Evolutionary conservation across 495 filamentous ascomycete genomes (phyloP).

Genomic region (Penicillium atrosanguineum): DNA sequence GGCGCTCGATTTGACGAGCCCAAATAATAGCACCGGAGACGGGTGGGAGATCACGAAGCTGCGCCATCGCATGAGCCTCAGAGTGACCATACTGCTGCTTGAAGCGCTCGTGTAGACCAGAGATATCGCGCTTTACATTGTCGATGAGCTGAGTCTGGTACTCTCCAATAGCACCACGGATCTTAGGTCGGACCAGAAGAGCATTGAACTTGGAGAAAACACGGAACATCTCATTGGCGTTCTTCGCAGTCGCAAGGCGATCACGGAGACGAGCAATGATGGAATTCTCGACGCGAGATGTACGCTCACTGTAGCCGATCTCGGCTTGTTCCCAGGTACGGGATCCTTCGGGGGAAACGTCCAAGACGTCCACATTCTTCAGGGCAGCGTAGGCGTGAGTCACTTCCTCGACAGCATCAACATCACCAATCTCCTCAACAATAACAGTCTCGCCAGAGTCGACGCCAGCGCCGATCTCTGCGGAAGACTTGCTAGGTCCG

Average conservation of each 20-base stretch:
- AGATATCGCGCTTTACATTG: constrained; percentile 94
- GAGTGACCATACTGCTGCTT: constrained; percentile 98
- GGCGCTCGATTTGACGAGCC: constrained; percentile 93
- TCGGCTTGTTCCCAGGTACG: constrained; percentile 89
- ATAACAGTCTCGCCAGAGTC: constrained; percentile 61
- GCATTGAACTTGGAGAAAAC: constrained; percentile 99
- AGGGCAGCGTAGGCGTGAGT: constrained; percentile 88
- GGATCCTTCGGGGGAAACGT: constrained; percentile 85
- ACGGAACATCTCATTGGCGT: constrained; percentile 98
- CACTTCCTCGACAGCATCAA: constrained; percentile 97
- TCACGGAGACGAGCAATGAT: constrained; percentile 95
- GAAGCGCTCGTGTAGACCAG: constrained; percentile 89
- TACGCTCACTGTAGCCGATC: constrained; percentile 93
- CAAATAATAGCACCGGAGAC: constrained; percentile 96
- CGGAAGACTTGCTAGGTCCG: constrained; percentile 59
- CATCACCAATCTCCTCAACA: constrained; percentile 92
- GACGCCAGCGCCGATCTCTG: constrained; percentile 43
- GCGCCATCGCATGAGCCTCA: constrained; percentile 96
- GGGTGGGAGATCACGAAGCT: constrained; percentile 89
- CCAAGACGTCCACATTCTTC: constrained; percentile 90
- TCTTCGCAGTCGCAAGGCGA: constrained; percentile 90
- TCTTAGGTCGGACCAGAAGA: constrained; percentile 94
- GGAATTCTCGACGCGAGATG: constrained; percentile 94
- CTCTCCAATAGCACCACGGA: constrained; percentile 93
- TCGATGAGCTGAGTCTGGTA: constrained; percentile 97